These are phyloP conservation scores for Gentiana macrophylla DNA, from an alignment of 257 asterid species.

Conservation along the genomic window DNA sequence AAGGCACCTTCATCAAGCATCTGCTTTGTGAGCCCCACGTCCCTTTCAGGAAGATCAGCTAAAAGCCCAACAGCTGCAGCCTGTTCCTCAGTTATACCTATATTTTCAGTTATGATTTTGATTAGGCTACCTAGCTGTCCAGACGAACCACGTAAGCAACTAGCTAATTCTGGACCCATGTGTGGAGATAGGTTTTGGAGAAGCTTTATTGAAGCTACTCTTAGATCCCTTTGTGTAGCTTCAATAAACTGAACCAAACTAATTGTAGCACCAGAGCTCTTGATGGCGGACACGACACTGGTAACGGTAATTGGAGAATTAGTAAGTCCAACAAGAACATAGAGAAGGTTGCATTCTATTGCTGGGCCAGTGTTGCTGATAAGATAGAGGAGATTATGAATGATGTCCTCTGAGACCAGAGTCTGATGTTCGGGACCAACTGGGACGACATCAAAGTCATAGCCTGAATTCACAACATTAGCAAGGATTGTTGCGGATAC, in stretches of 20 bases:
- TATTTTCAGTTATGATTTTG: conserved; percentile 49
- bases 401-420: conserved; percentile 69
- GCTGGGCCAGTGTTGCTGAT: conserved; percentile 95
- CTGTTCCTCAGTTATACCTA: conserved; percentile 74
- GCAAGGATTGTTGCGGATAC: conserved; percentile 87
- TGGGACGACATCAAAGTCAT: conserved; percentile 51
- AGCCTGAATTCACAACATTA: conserved; percentile 68
- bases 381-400: conserved; percentile 70
- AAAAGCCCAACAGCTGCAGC: conserved; percentile 78
- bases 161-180: conserved; percentile 77
- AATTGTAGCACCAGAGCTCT: conserved; percentile 75
- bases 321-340: conserved; percentile 88
- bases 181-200: conserved; percentile 73
- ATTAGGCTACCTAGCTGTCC: conserved; percentile 72
- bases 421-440: conserved; percentile 79
- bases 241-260: conserved; percentile 92
- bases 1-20: conserved; percentile 76
- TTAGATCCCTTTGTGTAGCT: conserved; percentile 75
- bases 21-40: conserved; percentile 58
- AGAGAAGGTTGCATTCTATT: conserved; percentile 85
- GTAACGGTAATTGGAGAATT: conserved; percentile 46
- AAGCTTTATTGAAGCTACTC: conserved; percentile 72
- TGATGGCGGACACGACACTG: conserved; percentile 65
- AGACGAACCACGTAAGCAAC: conserved; percentile 58
- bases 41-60: conserved; percentile 87